A percentile compares a stretch with the other conserved stretches of the same genome.
Evolutionary conservation across 2,329 filamentous ascomycete species (phyloP).

Genomic region (Periconia digitata): DNA sequence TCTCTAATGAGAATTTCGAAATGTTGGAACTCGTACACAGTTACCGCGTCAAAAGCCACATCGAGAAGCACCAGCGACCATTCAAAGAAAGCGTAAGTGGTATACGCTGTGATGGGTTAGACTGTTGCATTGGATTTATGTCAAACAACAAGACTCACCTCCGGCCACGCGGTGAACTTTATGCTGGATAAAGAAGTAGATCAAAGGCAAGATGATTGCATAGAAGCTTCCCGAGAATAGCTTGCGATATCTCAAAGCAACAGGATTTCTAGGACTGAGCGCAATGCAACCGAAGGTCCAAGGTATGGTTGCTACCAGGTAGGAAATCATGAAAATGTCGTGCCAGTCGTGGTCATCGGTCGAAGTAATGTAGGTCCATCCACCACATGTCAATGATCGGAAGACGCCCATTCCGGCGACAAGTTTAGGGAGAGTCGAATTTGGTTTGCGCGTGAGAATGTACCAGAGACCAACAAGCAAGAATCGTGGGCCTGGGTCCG

Average conservation of each 20-base stretch:
- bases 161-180: conserved; percentile 93
- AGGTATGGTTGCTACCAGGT: conserved; percentile 88
- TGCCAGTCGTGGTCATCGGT: conserved; percentile 99
- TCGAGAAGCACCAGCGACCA: conserved; percentile 95
- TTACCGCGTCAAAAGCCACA: conserved; percentile 94
- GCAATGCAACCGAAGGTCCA: conserved; percentile 93
- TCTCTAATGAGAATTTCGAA: conserved; percentile 89
- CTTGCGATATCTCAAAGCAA: conserved; percentile 86
- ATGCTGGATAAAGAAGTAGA: conserved; percentile 98
- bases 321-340: conserved; percentile 99
- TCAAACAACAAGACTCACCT: conserved; percentile 61
- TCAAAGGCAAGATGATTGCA: conserved; percentile 80
- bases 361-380: conserved; percentile 98
- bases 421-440: conserved; percentile 76
- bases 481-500: conserved; percentile 76
- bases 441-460: conserved; percentile 76
- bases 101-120: conserved; percentile 71
- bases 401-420: conserved; percentile 79
- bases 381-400: conserved; percentile 89
- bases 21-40: conserved; percentile 83
- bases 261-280: conserved; percentile 80
- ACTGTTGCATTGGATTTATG: background rate
- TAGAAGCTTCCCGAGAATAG: conserved; percentile 83
- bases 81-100: conserved; percentile 96
- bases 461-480: conserved; percentile 91